phyloP scores from a whole-genome alignment of 306 rosid genomes.

The Quercus parvula region DNA sequence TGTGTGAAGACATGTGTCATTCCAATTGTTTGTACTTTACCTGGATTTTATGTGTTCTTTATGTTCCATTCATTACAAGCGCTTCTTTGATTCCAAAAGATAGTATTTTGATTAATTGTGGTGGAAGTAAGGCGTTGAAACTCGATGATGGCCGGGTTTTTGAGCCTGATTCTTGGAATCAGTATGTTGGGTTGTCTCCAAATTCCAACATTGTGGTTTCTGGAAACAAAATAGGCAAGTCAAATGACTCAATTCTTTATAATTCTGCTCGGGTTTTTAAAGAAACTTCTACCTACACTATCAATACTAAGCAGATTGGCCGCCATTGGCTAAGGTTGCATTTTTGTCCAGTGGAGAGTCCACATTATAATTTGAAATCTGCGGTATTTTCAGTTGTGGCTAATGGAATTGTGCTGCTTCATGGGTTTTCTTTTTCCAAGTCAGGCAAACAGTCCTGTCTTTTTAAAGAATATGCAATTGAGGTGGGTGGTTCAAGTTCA shows the following conservation, averaged over 20 bases:
- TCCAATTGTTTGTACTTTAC: background rate
- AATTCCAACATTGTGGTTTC: constrained; percentile 12
- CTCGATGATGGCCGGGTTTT: constrained; percentile 39
- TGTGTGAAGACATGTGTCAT: constrained; percentile 11
- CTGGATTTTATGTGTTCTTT: constrained; percentile 11
- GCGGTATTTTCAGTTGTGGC: constrained; percentile 35
- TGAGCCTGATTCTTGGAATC: constrained; percentile 32
- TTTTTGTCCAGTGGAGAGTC: constrained; percentile 26
- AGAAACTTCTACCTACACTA: constrained; percentile 20
- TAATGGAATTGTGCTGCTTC: constrained; percentile 27
- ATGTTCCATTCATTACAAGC: background rate
- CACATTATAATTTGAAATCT: constrained; percentile 22
- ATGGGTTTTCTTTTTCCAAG: constrained; percentile 24
- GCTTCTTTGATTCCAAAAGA: constrained; percentile 23
- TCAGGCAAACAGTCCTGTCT: background rate
- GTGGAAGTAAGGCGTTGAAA: constrained; percentile 25
- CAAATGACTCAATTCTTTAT: constrained; percentile 7
- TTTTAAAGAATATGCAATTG: constrained; percentile 25
- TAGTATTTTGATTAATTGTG: constrained; percentile 32
- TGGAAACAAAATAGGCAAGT: background rate
- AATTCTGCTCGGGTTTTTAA: constrained; percentile 30
- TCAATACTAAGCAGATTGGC: constrained; percentile 24
- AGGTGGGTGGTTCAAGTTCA: constrained; percentile 17
- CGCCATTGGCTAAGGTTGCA: constrained; percentile 37
- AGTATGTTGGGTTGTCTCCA: constrained; percentile 13